These are phyloP conservation scores for Psidium friedrichsthalianum DNA, from an alignment of 345 rosid genomes.

Conservation along the genomic window DNA sequence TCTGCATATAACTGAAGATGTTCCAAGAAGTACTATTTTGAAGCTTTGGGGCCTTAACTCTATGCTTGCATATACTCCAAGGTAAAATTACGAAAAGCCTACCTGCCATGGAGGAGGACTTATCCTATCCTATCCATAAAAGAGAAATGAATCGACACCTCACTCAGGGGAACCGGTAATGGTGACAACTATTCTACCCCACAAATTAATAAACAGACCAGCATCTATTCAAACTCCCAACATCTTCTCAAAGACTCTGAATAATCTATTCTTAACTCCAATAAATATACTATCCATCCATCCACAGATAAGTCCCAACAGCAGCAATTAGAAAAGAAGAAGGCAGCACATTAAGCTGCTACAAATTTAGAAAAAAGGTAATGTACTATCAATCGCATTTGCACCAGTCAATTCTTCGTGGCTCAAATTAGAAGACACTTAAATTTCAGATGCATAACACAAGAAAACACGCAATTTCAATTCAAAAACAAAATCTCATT, in stretches of 20 bases:
- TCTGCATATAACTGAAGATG: background rate
- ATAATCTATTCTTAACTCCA: background rate
- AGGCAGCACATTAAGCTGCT: background rate
- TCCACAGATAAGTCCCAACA: background rate
- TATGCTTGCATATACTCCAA: background rate
- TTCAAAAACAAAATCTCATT: background rate
- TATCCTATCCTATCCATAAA: background rate
- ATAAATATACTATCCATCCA: background rate
- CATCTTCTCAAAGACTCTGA: background rate
- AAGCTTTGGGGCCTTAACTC: background rate
- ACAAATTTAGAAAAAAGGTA: background rate
- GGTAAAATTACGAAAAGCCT: background rate
- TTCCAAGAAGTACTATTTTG: background rate
- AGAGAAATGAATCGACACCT: background rate
- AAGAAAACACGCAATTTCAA: background rate
- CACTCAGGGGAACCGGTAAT: background rate
- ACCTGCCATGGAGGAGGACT: background rate
- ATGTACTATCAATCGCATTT: background rate
- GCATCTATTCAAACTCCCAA: background rate
- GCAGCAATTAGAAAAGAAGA: background rate
- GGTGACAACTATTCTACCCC: background rate
- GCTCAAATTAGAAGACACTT: background rate
- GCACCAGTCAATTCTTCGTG: background rate
- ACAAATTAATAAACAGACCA: background rate
- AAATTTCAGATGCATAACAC: background rate